Evolutionary conservation across 495 filamentous ascomycete species (phyloP), one percentile per base, ranked within the genome.

Genomic region (Sordaria brevicollis): DNA sequence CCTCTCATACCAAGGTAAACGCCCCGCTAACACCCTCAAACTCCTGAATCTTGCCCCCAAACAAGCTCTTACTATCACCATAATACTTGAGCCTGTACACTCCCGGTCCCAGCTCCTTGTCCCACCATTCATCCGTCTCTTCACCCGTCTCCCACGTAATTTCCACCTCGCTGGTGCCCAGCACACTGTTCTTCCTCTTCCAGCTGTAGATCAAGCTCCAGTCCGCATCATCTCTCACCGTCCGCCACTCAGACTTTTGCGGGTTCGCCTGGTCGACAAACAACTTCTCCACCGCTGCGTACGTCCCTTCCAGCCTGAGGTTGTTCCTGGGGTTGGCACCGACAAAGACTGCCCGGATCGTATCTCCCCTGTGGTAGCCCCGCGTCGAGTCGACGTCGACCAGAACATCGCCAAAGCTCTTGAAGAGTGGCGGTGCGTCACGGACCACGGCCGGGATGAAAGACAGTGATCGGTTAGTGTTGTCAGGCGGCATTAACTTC

Each of bases 261-360:
- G 49, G 49, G 49, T 31, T 71, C 9, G 78, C 84, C 10, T 80
- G 69, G 25, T n/a, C 3, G 13, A 54, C 11, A 13, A 72, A 68
- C 29, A 88, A 76, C 68, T 81, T 84, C 82, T 98, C 93, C 3
- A 97, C 89, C 1, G 90, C 89, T 8, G 90, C 92, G 75, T 89
- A 97, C 7, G 90, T 97, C 9, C 84, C 86, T 74, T 92, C 94
- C 13, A 91, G 86, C 25, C 87, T 87, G 35, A 97, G 85, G 70
- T 96, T 89, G 74, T 99, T 97, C 38, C 94, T 84, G 21, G 94
- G 94, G 71, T 97, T 97, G 3, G 94, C 93, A 43, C 92, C 95
- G 15, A 95, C 87, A 78, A 99, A 97, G 0, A 80, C 88, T 0
- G 82, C 90, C 8, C 77, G 86, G 67, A 93, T 87, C 29, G 74